phyloP scores from a whole-genome alignment of 2,329 filamentous ascomycete genomes.

The Microcyclosporella mali region DNA sequence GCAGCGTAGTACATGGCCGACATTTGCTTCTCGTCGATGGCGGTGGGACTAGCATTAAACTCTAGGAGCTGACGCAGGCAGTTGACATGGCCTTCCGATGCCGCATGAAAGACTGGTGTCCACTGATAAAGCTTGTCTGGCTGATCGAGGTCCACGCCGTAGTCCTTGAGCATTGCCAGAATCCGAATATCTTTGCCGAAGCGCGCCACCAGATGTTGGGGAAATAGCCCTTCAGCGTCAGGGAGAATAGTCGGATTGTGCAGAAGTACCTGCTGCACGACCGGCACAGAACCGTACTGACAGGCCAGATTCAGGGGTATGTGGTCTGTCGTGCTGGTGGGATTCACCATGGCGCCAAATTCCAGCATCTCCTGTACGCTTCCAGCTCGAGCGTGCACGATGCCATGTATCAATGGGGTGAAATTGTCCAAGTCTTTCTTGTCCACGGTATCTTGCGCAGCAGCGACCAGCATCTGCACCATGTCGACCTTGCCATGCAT shows the following conservation, averaged over 20 bases:
- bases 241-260: slow-evolving; percentile 77
- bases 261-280: slow-evolving; percentile 77
- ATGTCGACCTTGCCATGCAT: slow-evolving; percentile 78
- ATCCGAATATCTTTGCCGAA: slow-evolving; percentile 77
- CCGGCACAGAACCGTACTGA: slow-evolving; percentile 79
- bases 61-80: slow-evolving; percentile 78
- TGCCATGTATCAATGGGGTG: slow-evolving; percentile 89
- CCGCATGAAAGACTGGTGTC: slow-evolving; percentile 94
- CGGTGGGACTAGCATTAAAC: slow-evolving; percentile 68
- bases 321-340: slow-evolving; percentile 79
- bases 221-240: slow-evolving; percentile 91
- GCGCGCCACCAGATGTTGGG: slow-evolving; percentile 91
- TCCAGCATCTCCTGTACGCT: slow-evolving; percentile 74
- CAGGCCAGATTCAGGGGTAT: slow-evolving; percentile 92
- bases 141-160: slow-evolving; percentile 86
- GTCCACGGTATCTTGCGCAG: slow-evolving; percentile 68
- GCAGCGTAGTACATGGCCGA: slow-evolving; percentile 97
- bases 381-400: slow-evolving; percentile 75
- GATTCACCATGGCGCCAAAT: slow-evolving; percentile 77
- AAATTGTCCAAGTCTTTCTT: slow-evolving; percentile 95
- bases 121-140: slow-evolving; percentile 94
- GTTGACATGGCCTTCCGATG: slow-evolving; percentile 88
- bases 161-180: slow-evolving; percentile 71
- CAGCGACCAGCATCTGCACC: slow-evolving; percentile 25
- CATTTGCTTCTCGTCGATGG: slow-evolving; percentile 84